Base-by-base conservation (phyloP, 352 stramenopile species). In the Phytopythium litorale region DNA sequence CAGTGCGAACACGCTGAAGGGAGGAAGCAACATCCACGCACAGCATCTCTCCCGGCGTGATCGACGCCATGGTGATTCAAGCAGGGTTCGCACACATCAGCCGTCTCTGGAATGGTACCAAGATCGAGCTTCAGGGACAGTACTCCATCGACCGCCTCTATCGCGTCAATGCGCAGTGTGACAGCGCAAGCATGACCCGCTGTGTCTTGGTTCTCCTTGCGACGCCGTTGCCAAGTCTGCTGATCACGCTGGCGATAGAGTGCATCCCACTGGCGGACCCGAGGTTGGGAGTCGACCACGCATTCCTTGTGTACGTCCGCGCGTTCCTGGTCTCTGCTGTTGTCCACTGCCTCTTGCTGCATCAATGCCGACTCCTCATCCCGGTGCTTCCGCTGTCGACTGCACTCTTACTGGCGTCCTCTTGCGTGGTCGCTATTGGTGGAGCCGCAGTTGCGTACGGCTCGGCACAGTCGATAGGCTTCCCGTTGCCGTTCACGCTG, bases 401-500 rank as follows among this genome's bases (percentile, higher is more conserved):
- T 37, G 12, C 15, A 4, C 48, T 49, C 25, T 60, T 25, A 19
- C 11, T 63, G 12, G 46, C 49, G n/a, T 63, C 59, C 4, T 69
- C 40, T 18, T 54, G n/a, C 16, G 48, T 81, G n/a, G n/a, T n/a
- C 21, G 52, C 68, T 0, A 75, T 62, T 25, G 58, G 55, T 12
- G 52, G 63, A 0, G 65, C 64, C 11, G 48, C 66, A 43, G 33
- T 52, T 8, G 66, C 75, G 64, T 60, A 75, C 25, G 32, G 58
- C 13, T 65, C 76, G 53, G 64, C 73, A 4, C 25, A 42, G 21
- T 38, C 63, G 4, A 68, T 80, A 28, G 76, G 72, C 7, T 86
- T 80, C 43, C 74, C 76, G 8, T 35, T 86, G 21, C 67, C 72
- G 12, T 84, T 83, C 50, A 66, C 63, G 21, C 19, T 71, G 1